These are phyloP conservation scores for Arabis hirsuta DNA, from an alignment of 345 rosid species.

Conservation along the genomic window DNA sequence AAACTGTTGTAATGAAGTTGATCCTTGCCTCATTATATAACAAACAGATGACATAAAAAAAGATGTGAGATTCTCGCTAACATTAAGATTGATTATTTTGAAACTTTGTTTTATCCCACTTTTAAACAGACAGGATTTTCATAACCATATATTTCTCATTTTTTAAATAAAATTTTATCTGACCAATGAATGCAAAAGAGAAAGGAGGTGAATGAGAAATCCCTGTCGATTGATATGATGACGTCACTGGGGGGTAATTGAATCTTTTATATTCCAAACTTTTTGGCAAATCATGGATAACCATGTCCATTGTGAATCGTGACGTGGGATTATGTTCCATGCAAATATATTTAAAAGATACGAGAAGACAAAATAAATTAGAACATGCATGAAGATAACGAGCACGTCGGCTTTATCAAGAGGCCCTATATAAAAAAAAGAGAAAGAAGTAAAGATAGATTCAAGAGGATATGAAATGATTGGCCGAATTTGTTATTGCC, in stretches of 20 bases:
- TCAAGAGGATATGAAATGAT: conserved; percentile 41
- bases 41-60: no score
- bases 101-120: no score
- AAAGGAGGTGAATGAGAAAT: conserved; percentile 18
- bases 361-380: not conserved
- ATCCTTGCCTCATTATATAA: no score
- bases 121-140: no score
- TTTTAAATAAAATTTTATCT: not conserved
- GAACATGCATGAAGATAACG: conserved; percentile 46
- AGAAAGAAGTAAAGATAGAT: conserved; percentile 31
- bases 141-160: no score
- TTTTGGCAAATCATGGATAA: conserved; percentile 44
- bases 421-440: conserved; percentile 32
- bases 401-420: conserved; percentile 44
- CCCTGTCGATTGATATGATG: conserved; percentile 15
- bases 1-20: no score
- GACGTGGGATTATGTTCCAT: conserved; percentile 40
- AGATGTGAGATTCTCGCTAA: no score
- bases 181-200: conserved; percentile 25
- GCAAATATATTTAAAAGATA: conserved; percentile 23
- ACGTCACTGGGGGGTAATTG: conserved; percentile 25
- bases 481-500: conserved; percentile 34
- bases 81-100: no score
- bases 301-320: conserved; percentile 39
- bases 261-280: conserved; percentile 36